Evolutionary conservation across 768 basidiomycete genomes (phyloP).

Genomic region (Russula sp.): DNA sequence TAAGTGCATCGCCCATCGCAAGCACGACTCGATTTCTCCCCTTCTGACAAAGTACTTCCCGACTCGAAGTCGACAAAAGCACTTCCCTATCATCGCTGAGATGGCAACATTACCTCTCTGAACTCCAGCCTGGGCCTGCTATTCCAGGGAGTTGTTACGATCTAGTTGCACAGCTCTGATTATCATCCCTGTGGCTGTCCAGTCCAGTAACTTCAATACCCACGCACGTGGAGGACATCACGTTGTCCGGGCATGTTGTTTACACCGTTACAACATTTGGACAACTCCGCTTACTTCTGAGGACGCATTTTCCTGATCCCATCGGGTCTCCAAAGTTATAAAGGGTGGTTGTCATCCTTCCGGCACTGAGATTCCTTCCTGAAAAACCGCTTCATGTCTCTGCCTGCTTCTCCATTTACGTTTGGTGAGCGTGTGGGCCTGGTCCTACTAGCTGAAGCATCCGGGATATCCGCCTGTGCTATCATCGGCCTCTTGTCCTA

Average conservation of each 20-base stretch:
- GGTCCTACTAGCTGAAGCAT: conserved; percentile 24
- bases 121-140: background rate
- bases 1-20: background rate
- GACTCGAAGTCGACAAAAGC: background rate
- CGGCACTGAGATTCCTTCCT: background rate
- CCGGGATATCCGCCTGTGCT: conserved; percentile 24
- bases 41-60: background rate
- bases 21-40: background rate
- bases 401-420: conserved; percentile 8
- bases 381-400: background rate
- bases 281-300: background rate
- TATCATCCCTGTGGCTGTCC: background rate
- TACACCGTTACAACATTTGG: background rate
- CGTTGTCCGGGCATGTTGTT: background rate
- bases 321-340: background rate
- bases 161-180: background rate
- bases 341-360: background rate
- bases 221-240: background rate
- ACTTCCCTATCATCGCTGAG: background rate
- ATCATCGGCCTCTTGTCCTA: conserved; percentile 25
- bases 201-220: background rate
- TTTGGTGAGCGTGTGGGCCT: conserved; percentile 27
- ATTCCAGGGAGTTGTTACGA: background rate
- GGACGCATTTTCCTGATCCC: background rate
- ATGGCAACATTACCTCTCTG: background rate